These are phyloP conservation scores for Ceratocystis harringtonii DNA, from an alignment of 2,329 filamentous ascomycete genomes.

Conservation along the genomic window DNA sequence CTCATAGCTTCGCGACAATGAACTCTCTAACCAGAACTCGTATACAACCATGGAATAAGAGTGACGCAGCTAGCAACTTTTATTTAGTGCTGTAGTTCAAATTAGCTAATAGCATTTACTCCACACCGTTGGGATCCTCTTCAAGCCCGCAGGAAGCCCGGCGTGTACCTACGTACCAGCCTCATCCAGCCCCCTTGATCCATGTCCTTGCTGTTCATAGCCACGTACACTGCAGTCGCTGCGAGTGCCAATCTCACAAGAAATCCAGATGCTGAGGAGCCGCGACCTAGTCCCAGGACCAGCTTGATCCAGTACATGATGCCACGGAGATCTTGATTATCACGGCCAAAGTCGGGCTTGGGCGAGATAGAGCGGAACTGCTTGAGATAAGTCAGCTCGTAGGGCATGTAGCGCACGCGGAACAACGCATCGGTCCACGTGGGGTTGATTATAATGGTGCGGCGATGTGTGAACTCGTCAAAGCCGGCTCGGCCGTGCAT, in stretches of 20 bases:
- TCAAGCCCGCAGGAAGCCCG: background rate
- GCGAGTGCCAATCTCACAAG: slow-evolving; percentile 34
- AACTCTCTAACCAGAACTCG: no score
- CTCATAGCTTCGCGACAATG: no score
- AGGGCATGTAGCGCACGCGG: slow-evolving; percentile 53
- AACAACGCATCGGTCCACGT: slow-evolving; percentile 53
- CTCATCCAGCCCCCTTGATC: background rate
- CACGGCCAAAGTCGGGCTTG: slow-evolving; percentile 45
- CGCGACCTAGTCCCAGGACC: slow-evolving; percentile 37
- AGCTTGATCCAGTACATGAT: slow-evolving; percentile 40
- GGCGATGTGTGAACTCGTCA: slow-evolving; percentile 49
- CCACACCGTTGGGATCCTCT: background rate
- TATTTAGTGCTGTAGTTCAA: no score
- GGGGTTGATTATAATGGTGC: slow-evolving; percentile 45
- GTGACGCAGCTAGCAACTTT: no score
- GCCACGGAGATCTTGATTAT: slow-evolving; percentile 37
- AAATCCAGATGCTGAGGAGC: slow-evolving; percentile 34
- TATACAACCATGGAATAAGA: no score
- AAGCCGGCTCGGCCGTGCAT: slow-evolving; percentile 68
- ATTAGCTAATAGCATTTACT: background rate
- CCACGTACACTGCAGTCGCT: slow-evolving; percentile 6
- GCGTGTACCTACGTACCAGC: background rate
- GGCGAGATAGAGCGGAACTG: slow-evolving; percentile 32
- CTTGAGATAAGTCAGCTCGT: slow-evolving; percentile 25
- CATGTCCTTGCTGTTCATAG: background rate